Conservation (phyloP, 2,329 filamentous ascomycete genomes). For the Ophiobolus disseminans region DNA sequence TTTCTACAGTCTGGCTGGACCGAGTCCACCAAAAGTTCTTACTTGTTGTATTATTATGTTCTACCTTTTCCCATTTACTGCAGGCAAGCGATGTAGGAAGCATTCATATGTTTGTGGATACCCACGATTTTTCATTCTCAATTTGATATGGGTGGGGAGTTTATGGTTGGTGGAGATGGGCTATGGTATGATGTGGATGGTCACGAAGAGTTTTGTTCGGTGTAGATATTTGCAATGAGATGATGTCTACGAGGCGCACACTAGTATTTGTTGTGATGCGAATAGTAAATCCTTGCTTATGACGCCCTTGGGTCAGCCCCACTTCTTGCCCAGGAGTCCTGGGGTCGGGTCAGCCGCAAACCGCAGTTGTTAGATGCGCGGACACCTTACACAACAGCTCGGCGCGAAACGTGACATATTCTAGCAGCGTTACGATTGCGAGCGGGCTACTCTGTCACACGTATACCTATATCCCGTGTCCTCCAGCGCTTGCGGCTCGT, state of each 20-base stretch:
- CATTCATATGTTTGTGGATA: conserved; percentile 32
- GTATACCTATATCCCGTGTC: conserved; percentile 24
- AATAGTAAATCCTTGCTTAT: no score
- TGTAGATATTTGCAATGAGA: conserved; percentile 27
- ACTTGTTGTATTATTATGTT: conserved; percentile 17
- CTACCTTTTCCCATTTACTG: conserved; percentile 10
- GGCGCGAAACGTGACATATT: not conserved
- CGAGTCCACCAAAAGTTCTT: conserved; percentile 4
- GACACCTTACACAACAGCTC: conserved; percentile 10
- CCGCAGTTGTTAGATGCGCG: conserved; percentile 17
- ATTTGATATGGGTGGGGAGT: conserved; percentile 15
- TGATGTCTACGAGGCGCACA: no score
- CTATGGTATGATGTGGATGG: conserved; percentile 17
- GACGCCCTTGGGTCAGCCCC: no score
- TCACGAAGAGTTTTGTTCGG: conserved; percentile 11
- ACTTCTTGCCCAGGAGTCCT: no score
- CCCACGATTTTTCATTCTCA: conserved; percentile 29
- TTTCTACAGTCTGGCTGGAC: not conserved
- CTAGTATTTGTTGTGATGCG: no score
- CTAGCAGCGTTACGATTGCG: conserved; percentile 7
- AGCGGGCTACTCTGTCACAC: conserved; percentile 20
- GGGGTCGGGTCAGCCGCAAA: conserved; percentile 33
- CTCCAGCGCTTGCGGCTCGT: conserved; percentile 8
- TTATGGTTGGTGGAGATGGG: conserved; percentile 5
- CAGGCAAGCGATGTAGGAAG: conserved; percentile 20